Evolutionary conservation across 1,139 yeast species (phyloP).

Genomic region (Diutina catenulata): DNA sequence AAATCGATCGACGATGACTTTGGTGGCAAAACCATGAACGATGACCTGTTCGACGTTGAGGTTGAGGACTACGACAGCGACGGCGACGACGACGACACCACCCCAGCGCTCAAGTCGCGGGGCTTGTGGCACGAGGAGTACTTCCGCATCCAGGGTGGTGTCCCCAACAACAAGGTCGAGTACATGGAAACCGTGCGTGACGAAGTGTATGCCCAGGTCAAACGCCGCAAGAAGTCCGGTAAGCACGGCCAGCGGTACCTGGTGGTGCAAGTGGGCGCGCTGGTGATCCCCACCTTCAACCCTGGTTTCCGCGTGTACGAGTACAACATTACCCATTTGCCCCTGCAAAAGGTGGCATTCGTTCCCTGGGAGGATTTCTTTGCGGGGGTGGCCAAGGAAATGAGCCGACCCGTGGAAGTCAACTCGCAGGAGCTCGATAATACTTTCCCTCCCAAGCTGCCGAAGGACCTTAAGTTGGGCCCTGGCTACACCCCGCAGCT

Average conservation of each 20-base stretch:
- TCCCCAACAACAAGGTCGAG: slow-evolving; percentile 49
- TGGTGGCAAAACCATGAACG: slow-evolving; percentile 7
- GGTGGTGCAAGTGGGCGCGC: slow-evolving; percentile 58
- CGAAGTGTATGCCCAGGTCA: slow-evolving; percentile 34
- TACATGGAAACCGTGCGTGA: slow-evolving; percentile 50
- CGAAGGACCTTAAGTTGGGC: slow-evolving; percentile 42
- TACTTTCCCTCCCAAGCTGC: slow-evolving; percentile 59
- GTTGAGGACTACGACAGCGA: slow-evolving; percentile 9
- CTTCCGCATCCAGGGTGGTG: slow-evolving; percentile 36
- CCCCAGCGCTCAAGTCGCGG: neutral
- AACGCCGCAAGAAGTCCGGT: slow-evolving; percentile 35
- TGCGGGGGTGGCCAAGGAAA: slow-evolving; percentile 24
- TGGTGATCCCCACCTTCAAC: slow-evolving; percentile 77
- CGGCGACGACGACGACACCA: slow-evolving; percentile 1
- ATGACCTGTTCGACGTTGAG: slow-evolving; percentile 8
- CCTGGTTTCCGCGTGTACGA: slow-evolving; percentile 83
- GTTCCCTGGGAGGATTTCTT: slow-evolving; percentile 49
- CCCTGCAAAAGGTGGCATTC: slow-evolving; percentile 11
- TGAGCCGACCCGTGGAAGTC: neutral
- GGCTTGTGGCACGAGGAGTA: neutral
- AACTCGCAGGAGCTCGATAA: slow-evolving; percentile 25
- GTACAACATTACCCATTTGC: slow-evolving; percentile 54
- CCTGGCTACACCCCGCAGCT: slow-evolving; percentile 67
- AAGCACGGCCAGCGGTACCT: slow-evolving; percentile 46
- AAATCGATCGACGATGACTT: slow-evolving; percentile 25